Percentiles rank a stretch among this genome's conserved stretches.
Conservation (phyloP, 1,139 yeast species). For the Zhuliangozyma blackwelliae region DNA sequence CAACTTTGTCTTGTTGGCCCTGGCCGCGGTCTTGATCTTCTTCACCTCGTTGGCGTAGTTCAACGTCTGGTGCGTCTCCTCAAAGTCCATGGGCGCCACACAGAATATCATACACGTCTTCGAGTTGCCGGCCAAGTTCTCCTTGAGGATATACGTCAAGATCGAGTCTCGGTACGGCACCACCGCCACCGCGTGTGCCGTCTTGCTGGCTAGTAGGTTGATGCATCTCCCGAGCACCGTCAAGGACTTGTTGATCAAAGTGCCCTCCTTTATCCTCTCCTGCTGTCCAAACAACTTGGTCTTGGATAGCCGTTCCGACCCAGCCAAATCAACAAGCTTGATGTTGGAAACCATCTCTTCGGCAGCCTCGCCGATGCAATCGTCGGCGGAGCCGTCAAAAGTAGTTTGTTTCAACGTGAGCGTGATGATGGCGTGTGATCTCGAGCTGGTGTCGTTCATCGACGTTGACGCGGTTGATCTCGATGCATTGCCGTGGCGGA, state of each 20-base stretch:
- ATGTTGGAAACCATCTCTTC: constrained; percentile 55
- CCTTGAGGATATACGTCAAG: constrained; percentile 68
- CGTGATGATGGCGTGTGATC: constrained; percentile 78
- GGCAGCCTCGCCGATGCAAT: constrained; percentile 44
- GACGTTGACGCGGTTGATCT: constrained; percentile 68
- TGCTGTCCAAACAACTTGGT: constrained; percentile 60
- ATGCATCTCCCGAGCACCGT: constrained; percentile 76
- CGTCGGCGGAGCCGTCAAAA: constrained; percentile 16
- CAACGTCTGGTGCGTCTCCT: constrained; percentile 68
- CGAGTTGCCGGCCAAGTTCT: constrained; percentile 69
- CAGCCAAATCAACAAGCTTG: constrained; percentile 76
- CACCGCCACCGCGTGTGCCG: constrained; percentile 15
- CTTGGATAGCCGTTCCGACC: constrained; percentile 65
- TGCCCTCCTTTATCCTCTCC: constrained; percentile 66
- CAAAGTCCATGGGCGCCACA: constrained; percentile 70
- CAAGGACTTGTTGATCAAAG: constrained; percentile 68
- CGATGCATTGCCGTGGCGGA: constrained; percentile 44
- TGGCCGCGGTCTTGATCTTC: constrained; percentile 60
- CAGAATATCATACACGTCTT: constrained; percentile 76
- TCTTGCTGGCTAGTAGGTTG: constrained; percentile 36
- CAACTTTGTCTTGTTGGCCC: constrained; percentile 35
- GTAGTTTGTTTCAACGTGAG: constrained; percentile 56
- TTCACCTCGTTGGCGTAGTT: constrained; percentile 76
- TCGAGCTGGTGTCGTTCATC: constrained; percentile 64
- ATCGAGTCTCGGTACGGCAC: constrained; percentile 73